A percentile compares a stretch with the other conserved stretches of the same genome.
Conservation (phyloP, 2,329 filamentous ascomycete genomes). For the Triangularia verruculosa region DNA sequence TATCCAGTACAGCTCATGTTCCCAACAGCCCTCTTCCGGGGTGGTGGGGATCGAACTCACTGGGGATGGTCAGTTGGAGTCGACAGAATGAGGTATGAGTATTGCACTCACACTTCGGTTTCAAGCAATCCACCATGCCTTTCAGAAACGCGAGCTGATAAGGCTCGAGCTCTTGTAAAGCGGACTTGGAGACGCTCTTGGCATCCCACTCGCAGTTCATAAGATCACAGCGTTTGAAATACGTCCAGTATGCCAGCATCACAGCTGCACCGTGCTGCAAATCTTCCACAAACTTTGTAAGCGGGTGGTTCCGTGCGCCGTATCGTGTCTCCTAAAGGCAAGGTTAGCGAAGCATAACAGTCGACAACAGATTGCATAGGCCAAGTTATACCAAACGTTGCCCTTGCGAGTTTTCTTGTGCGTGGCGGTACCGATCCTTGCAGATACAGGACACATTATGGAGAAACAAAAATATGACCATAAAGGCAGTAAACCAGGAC, state of each 20-base stretch:
- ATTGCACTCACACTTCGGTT: conserved; percentile 8
- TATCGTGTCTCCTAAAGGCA: conserved; percentile 22
- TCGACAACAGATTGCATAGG: background rate
- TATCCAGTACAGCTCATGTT: conserved; percentile 26
- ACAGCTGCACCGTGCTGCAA: conserved; percentile 47
- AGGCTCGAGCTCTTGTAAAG: conserved; percentile 30
- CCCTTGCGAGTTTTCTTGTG: conserved; percentile 35
- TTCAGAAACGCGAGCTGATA: conserved; percentile 35
- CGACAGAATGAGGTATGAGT: background rate
- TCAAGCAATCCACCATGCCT: conserved; percentile 11
- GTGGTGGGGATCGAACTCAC: conserved; percentile 20
- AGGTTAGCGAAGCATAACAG: background rate
- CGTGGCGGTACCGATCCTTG: conserved; percentile 43
- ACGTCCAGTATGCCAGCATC: conserved; percentile 50
- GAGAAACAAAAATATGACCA: conserved; percentile 42
- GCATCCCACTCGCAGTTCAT: conserved; percentile 28
- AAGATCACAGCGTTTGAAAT: conserved; percentile 43
- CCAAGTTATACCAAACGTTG: conserved; percentile 27
- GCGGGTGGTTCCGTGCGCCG: conserved; percentile 32
- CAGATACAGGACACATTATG: conserved; percentile 41
- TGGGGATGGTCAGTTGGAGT: conserved; percentile 8
- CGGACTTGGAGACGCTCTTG: conserved; percentile 11
- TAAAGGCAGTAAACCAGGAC: conserved; percentile 38
- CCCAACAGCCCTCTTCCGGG: conserved; percentile 26
- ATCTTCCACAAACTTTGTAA: conserved; percentile 40